phyloP scores from a whole-genome alignment of 1,139 yeast species.

The Geotrichum restrictum region DNA sequence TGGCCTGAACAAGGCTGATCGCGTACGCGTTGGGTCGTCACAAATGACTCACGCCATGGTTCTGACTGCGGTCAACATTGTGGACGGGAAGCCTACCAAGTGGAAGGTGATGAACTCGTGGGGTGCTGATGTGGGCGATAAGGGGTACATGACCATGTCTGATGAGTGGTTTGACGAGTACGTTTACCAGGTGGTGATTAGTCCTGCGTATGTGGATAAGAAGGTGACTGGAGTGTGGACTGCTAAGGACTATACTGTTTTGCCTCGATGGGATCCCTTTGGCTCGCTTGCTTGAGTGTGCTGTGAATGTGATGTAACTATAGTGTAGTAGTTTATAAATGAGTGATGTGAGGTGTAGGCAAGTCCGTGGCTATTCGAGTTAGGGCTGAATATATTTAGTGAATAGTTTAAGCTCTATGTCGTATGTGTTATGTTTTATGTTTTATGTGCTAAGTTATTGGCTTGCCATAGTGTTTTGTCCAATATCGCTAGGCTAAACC shows the following conservation, averaged over 20 bases:
- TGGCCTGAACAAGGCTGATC: conserved; percentile 50
- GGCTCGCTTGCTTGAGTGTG: conserved; percentile 53
- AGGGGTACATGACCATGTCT: conserved; percentile 61
- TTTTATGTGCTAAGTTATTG: no score
- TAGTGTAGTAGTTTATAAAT: background rate
- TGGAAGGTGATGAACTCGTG: conserved; percentile 72
- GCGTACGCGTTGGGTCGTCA: conserved; percentile 55
- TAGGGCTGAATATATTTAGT: background rate
- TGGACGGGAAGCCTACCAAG: conserved; percentile 51
- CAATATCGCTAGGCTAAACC: no score
- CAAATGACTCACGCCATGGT: conserved; percentile 71
- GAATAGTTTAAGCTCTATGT: no score
- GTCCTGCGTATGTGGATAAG: conserved; percentile 47
- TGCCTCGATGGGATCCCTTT: conserved; percentile 67
- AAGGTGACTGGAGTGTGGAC: conserved; percentile 49
- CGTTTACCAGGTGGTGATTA: conserved; percentile 61
- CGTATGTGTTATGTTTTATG: no score
- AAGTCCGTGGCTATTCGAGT: background rate
- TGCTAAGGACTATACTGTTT: conserved; percentile 47
- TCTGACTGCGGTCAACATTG: conserved; percentile 57
- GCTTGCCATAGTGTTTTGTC: no score
- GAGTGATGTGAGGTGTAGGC: background rate
- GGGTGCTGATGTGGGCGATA: conserved; percentile 58
- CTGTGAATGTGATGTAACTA: no score
- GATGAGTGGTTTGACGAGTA: conserved; percentile 66